A percentile compares a stretch with the other conserved stretches of the same genome.
Evolutionary conservation across 1,284 basidiomycete species (phyloP).

Genomic region (Cutaneotrichosporon sp.): DNA sequence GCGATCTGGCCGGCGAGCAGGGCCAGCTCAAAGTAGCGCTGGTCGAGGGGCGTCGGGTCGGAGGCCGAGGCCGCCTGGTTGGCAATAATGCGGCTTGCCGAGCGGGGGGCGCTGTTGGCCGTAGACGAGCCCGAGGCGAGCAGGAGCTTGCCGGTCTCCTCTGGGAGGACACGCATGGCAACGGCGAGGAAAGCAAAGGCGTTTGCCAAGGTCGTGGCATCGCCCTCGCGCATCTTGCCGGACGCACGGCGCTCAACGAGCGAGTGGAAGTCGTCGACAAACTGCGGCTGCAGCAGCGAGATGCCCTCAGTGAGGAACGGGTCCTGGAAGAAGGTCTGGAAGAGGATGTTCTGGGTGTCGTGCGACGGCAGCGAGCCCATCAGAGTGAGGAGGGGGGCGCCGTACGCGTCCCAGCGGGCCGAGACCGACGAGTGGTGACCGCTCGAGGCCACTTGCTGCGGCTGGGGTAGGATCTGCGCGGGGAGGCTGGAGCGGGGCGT

Average conservation of each 20-base stretch:
- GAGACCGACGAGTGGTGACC: neutral
- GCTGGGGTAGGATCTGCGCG: neutral
- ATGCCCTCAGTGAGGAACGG: conserved; percentile 49
- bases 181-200: conserved; percentile 44
- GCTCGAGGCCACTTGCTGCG: neutral
- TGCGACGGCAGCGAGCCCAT: conserved; percentile 39
- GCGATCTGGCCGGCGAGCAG: conserved; percentile 38
- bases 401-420: conserved; percentile 36
- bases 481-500: conserved; percentile 18
- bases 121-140: conserved; percentile 34
- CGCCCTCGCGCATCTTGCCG: conserved; percentile 34
- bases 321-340: conserved; percentile 47
- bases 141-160: conserved; percentile 45
- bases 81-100: conserved; percentile 25
- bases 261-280: conserved; percentile 38
- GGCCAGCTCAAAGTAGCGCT: conserved; percentile 48
- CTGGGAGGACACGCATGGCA: conserved; percentile 42
- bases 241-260: conserved; percentile 33
- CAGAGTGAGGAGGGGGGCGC: conserved; percentile 33
- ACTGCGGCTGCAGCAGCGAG: conserved; percentile 45
- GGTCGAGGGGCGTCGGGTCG: conserved; percentile 46
- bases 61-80: conserved; percentile 22
- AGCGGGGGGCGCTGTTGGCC: conserved; percentile 21
- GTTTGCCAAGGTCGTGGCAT: conserved; percentile 47
- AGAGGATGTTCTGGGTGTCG: conserved; percentile 43